These are phyloP conservation scores for Exophiala aquamarina DNA, from an alignment of 2,329 filamentous ascomycete species.

Conservation along the genomic window DNA sequence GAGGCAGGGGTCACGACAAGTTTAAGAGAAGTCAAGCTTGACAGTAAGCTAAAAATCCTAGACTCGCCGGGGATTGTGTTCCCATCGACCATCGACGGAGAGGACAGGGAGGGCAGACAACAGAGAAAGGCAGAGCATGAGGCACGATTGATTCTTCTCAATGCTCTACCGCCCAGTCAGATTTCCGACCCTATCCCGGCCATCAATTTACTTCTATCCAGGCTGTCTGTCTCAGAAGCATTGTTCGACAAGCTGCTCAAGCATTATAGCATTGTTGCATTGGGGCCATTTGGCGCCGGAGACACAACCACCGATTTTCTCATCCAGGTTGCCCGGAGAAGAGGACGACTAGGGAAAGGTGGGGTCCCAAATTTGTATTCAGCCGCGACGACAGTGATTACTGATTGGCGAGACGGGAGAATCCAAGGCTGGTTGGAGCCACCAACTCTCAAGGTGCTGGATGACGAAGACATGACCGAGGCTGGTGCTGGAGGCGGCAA, in stretches of 20 bases:
- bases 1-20: slow-evolving; percentile 91
- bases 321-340: slow-evolving; percentile 90
- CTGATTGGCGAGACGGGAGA: slow-evolving; percentile 93
- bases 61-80: slow-evolving; percentile 96
- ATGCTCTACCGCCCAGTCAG: slow-evolving; percentile 88
- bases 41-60: slow-evolving; percentile 89
- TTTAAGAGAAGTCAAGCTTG: slow-evolving; percentile 86
- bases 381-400: slow-evolving; percentile 89
- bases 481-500: slow-evolving; percentile 42
- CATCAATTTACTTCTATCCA: slow-evolving; percentile 77
- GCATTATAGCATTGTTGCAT: slow-evolving; percentile 79
- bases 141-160: slow-evolving; percentile 82
- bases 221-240: slow-evolving; percentile 70
- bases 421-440: slow-evolving; percentile 90
- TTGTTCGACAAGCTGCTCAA: slow-evolving; percentile 77
- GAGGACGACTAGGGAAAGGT: slow-evolving; percentile 82
- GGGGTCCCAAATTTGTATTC: slow-evolving; percentile 85
- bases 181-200: slow-evolving; percentile 91
- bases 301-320: slow-evolving; percentile 88
- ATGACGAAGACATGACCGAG: slow-evolving; percentile 36
- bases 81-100: slow-evolving; percentile 60
- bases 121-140: slow-evolving; percentile 71
- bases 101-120: slow-evolving; percentile 43
- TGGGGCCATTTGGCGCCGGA: slow-evolving; percentile 65
- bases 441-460: slow-evolving; percentile 64